Evolutionary conservation across 805 yeast genomes (phyloP).

Genomic region (Candida cerambycidarum): DNA sequence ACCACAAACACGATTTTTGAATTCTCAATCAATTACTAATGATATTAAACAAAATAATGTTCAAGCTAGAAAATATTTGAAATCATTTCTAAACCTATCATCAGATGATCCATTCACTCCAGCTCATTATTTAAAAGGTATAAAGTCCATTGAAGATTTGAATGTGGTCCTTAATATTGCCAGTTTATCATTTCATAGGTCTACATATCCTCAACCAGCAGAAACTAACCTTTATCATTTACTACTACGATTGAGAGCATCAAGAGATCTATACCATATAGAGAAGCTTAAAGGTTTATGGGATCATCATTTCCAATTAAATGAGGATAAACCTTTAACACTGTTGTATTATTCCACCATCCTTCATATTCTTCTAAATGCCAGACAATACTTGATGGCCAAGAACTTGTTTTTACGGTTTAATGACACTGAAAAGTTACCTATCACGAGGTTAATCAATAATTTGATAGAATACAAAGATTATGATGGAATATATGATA

Average conservation of each 20-base stretch:
- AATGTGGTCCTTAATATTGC: background rate
- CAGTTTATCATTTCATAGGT: background rate
- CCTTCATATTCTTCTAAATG: constrained; percentile 22
- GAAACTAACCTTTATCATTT: constrained; percentile 1
- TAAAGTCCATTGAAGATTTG: background rate
- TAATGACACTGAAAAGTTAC: constrained; percentile 14
- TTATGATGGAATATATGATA: constrained; percentile 19
- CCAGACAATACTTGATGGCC: constrained; percentile 25
- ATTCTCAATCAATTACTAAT: background rate
- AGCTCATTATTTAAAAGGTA: background rate
- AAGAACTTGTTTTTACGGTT: constrained; percentile 6
- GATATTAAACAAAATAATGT: background rate
- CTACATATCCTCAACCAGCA: constrained; percentile 2
- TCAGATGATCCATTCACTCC: background rate
- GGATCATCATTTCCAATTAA: constrained; percentile 9
- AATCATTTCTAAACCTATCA: background rate
- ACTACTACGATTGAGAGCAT: background rate
- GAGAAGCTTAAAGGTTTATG: constrained; percentile 21
- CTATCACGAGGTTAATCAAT: constrained; percentile 19
- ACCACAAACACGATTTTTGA: background rate
- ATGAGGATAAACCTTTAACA: background rate
- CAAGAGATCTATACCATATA: background rate
- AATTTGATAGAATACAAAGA: constrained; percentile 20
- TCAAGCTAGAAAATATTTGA: background rate
- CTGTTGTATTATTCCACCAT: constrained; percentile 22